Conservation (phyloP, 331 rosid genomes). For the Telfairia occidentalis region DNA sequence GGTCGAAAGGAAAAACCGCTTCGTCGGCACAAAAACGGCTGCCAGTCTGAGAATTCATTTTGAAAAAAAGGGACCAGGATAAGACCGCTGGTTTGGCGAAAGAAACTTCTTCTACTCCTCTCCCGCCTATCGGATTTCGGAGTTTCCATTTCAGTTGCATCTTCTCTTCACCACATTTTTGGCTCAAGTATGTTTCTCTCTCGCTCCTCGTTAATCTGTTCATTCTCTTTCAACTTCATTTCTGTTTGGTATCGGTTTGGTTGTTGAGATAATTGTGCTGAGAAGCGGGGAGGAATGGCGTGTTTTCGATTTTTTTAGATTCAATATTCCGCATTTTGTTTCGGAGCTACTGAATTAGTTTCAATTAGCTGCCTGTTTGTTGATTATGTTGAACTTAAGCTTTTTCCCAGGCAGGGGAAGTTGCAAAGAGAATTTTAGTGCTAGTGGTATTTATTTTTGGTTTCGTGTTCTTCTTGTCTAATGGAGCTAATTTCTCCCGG, state of each 20-base stretch:
- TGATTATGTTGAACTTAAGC: not conserved
- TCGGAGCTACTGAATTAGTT: not conserved
- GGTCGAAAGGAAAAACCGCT: not conserved
- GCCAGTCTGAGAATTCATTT: not conserved
- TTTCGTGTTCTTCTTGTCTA: not conserved
- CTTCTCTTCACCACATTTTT: not conserved
- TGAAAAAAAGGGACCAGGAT: not conserved
- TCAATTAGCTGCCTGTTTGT: not conserved
- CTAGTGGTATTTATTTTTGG: not conserved
- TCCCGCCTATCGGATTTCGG: constrained; percentile 12
- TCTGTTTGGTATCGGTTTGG: not conserved
- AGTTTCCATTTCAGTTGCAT: not conserved
- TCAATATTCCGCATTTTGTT: not conserved
- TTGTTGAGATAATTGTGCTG: not conserved
- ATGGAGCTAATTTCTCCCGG: not conserved
- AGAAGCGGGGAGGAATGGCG: not conserved
- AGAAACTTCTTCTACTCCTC: not conserved
- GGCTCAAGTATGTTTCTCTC: not conserved
- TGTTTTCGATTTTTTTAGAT: not conserved
- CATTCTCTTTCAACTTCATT: not conserved
- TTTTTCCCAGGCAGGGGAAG: not conserved
- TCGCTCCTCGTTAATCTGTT: not conserved
- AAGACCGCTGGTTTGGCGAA: not conserved
- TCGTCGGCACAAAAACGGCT: not conserved
- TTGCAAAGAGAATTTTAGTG: constrained; percentile 3